Percentiles rank a stretch among this genome's conserved stretches.
phyloP scores from a whole-genome alignment of 306 rosid species.

The Senna siamea region DNA sequence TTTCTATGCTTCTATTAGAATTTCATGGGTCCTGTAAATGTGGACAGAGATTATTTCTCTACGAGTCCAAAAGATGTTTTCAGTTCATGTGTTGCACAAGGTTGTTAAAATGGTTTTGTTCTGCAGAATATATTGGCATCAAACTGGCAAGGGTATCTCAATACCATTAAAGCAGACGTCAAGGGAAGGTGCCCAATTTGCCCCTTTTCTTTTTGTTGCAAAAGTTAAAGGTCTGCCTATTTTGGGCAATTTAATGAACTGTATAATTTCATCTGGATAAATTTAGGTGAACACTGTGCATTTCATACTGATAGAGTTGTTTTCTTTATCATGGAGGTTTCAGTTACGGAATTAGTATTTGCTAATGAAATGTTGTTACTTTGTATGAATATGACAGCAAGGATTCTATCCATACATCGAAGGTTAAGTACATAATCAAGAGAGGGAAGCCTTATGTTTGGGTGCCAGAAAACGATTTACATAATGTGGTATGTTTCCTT shows the following conservation, averaged over 20 bases:
- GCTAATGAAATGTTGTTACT: conserved; percentile 29
- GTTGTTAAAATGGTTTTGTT: conserved; percentile 14
- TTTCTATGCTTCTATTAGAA: conserved; percentile 20
- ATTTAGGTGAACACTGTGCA: neutral
- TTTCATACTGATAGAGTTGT: neutral
- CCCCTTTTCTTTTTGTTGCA: conserved; percentile 6
- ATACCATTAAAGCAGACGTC: conserved; percentile 81
- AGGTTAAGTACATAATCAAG: conserved; percentile 71
- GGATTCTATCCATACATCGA: conserved; percentile 66
- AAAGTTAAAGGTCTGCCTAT: neutral
- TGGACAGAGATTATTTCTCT: conserved; percentile 12
- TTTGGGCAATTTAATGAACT: neutral
- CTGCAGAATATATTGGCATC: conserved; percentile 79
- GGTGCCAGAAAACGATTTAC: conserved; percentile 84
- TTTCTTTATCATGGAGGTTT: neutral
- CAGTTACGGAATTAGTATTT: neutral
- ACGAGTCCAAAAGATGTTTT: neutral
- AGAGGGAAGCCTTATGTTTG: conserved; percentile 88
- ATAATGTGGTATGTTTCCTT: conserved; percentile 71
- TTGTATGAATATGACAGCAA: conserved; percentile 61
- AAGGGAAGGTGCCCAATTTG: conserved; percentile 74
- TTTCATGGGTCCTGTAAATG: neutral
- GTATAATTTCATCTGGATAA: neutral
- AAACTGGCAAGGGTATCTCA: conserved; percentile 84
- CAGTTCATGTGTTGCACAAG: neutral